Evolutionary conservation across 345 rosid genomes (phyloP), one percentile per base, ranked within the genome.

Genomic region (Theobroma cacao): DNA sequence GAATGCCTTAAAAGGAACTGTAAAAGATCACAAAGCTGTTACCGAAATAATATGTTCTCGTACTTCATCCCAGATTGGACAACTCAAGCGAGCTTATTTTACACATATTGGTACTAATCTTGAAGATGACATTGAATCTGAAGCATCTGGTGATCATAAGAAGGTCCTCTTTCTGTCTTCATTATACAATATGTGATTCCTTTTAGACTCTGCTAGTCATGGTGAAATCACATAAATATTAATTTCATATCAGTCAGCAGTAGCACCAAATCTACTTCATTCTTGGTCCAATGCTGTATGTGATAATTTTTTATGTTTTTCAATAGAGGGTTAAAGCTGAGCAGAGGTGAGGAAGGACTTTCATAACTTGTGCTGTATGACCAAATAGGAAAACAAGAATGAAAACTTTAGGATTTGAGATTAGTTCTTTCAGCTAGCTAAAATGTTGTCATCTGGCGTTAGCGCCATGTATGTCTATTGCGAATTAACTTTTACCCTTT

Each of bases 21-120:
- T 85, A 65, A 48, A 87, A 58, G 90, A 92, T 76, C 79, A 74
- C 28, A 88, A 85, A 84, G 88, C 87, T 0, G 85, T 84, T 4
- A 84, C 87, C 0, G 91, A 92, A 81, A 81, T 92, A 8, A 86
- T 92, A 64, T 89, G 94, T 53, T 77, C 91, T 15, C 83, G 91
- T 1, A 79, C 87, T 45, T 84, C 90, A 2, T 79, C 91, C 40
- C 90, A 86, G 47, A 81, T 90, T 28, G 88, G 94, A 48, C 88
- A 86, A 30, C 82, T 92, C 34, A 89, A 90, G 68, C 91, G 88
- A 20, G 83, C 80, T 61, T 90, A 92, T 65, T 63, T 48, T 30
- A 60, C 83, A 2, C 74, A 80, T 48, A 82, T 68, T 7, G 85
- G 89, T 26, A 61, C 77, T 36, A 82, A 17, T 5, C 84, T 89